Conservation (phyloP, 2,329 filamentous ascomycete genomes). For the Hypoxylon sp. region DNA sequence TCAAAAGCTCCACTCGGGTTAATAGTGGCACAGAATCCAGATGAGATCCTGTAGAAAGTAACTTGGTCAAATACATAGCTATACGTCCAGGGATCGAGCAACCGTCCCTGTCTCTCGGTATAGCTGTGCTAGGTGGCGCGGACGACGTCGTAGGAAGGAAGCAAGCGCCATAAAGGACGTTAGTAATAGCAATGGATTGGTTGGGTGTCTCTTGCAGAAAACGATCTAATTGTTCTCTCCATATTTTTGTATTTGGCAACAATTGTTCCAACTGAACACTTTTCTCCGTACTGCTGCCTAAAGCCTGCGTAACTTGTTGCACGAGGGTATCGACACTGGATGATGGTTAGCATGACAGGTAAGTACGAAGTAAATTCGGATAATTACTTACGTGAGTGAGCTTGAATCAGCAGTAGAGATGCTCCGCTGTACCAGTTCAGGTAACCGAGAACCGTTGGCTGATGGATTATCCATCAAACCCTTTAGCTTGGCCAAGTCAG, state of each 20-base stretch:
- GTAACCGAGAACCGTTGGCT: constrained; percentile 54
- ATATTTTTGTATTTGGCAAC: constrained; percentile 70
- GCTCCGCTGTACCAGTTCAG: constrained; percentile 64
- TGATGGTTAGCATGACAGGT: constrained; percentile 29
- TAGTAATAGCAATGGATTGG: constrained; percentile 76
- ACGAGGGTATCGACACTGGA: constrained; percentile 62
- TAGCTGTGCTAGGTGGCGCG: constrained; percentile 30
- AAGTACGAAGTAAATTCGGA: neutral
- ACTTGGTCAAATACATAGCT: constrained; percentile 71
- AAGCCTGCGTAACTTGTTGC: constrained; percentile 54
- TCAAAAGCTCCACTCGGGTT: constrained; percentile 60
- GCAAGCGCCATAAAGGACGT: constrained; percentile 73
- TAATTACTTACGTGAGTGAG: constrained; percentile 63
- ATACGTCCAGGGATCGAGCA: constrained; percentile 79
- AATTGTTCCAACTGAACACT: constrained; percentile 48
- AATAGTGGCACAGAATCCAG: constrained; percentile 51
- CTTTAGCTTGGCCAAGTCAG: constrained; percentile 54
- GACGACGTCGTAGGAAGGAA: constrained; percentile 62
- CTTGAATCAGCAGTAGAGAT: constrained; percentile 58
- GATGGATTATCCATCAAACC: constrained; percentile 56
- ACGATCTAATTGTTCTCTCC: constrained; percentile 68
- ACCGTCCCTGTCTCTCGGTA: constrained; percentile 70
- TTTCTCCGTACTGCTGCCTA: constrained; percentile 46
- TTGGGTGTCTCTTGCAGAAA: constrained; percentile 64
- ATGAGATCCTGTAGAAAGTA: constrained; percentile 59